Percentiles rank a stretch among this genome's conserved stretches.
phyloP scores from a whole-genome alignment of 768 basidiomycete species.

The Leccinum incarnatum region DNA sequence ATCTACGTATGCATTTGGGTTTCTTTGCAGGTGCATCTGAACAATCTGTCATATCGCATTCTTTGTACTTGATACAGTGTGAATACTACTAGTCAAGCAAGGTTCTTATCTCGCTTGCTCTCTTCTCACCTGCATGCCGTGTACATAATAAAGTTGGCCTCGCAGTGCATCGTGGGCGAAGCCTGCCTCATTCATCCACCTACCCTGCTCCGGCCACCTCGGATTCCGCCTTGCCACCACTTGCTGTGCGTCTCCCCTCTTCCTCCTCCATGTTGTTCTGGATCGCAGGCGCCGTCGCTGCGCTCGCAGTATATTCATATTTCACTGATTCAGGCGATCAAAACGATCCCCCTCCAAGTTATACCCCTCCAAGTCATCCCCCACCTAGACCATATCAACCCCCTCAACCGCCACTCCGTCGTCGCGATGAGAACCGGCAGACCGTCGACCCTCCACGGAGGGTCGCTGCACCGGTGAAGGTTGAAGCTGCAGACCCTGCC shows the following conservation, averaged over 20 bases:
- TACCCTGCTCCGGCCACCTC: neutral
- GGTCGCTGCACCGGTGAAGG: neutral
- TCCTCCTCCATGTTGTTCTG: slow-evolving; percentile 13
- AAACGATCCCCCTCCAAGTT: slow-evolving; percentile 2
- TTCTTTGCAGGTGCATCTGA: neutral
- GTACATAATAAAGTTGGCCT: neutral
- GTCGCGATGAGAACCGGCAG: slow-evolving; percentile 7
- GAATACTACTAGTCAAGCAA: slow-evolving; percentile 1
- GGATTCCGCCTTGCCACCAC: neutral
- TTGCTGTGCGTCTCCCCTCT: neutral
- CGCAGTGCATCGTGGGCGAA: neutral
- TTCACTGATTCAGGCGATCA: slow-evolving; percentile 1
- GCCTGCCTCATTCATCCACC: neutral
- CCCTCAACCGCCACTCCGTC: neutral
- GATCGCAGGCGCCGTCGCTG: slow-evolving; percentile 10
- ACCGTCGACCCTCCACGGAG: neutral
- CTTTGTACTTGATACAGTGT: slow-evolving; percentile 9
- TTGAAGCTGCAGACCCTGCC: slow-evolving; percentile 41
- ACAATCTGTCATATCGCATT: slow-evolving; percentile 5
- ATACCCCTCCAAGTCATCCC: neutral
- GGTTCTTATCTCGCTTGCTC: neutral
- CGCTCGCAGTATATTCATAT: slow-evolving; percentile 6
- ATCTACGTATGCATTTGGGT: neutral
- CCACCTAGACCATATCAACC: neutral
- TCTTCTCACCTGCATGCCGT: neutral